phyloP scores from a whole-genome alignment of 805 yeast genomes.

The Sugiyamaella smithiae region DNA sequence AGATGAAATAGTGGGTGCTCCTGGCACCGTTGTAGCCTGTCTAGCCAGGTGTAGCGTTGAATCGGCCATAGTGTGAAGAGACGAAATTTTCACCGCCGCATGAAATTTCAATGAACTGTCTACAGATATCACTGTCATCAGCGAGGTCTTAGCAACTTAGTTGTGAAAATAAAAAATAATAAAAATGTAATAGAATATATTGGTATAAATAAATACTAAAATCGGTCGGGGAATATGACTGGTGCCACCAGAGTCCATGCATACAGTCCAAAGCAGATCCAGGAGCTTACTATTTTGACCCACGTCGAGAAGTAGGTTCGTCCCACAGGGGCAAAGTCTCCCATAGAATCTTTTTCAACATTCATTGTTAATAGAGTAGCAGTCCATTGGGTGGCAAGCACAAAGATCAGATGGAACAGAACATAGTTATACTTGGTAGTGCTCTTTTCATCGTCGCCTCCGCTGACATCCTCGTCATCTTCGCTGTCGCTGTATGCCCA shows the following conservation, averaged over 20 bases:
- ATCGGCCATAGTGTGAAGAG: constrained; percentile 22
- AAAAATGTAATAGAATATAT: too few species aligned
- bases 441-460: constrained; percentile 55
- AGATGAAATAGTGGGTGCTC: constrained; percentile 24
- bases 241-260: constrained; percentile 94
- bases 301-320: constrained; percentile 92
- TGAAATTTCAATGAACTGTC: background rate
- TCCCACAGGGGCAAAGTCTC: constrained; percentile 95
- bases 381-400: constrained; percentile 94
- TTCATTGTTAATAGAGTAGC: constrained; percentile 91
- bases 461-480: constrained; percentile 38
- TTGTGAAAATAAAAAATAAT: too few species aligned
- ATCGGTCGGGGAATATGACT: constrained; percentile 83
- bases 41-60: constrained; percentile 26
- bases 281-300: constrained; percentile 88
- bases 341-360: constrained; percentile 77
- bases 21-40: constrained; percentile 22
- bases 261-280: constrained; percentile 85
- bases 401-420: constrained; percentile 85
- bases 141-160: too few species aligned
- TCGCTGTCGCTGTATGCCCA: constrained; percentile 51
- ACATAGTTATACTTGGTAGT: constrained; percentile 80
- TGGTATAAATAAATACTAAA: constrained; percentile 35
- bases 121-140: too few species aligned
- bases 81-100: constrained; percentile 9